A percentile compares a stretch with the other conserved stretches of the same genome.
phyloP scores from a whole-genome alignment of 495 filamentous ascomycete genomes.

The Penicillium herquei region DNA sequence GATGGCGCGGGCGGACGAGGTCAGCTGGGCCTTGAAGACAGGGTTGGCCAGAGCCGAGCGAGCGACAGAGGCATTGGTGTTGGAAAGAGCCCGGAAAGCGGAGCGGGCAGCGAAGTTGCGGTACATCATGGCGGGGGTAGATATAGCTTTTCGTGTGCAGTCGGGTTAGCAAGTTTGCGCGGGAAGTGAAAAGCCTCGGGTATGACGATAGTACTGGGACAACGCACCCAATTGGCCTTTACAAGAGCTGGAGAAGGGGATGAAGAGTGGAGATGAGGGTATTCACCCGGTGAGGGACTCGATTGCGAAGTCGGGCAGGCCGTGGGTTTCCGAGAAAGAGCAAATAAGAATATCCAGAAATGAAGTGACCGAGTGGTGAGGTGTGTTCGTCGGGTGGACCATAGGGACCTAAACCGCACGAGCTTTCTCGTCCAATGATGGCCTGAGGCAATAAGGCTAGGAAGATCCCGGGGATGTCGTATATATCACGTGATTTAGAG shows the following conservation, averaged over 20 bases:
- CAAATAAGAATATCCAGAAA: conserved; percentile 36
- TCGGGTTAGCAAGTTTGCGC: conserved; percentile 31
- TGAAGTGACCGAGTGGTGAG: conserved; percentile 43
- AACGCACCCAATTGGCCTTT: conserved; percentile 40
- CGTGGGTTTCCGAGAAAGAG: conserved; percentile 31
- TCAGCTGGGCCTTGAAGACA: conserved; percentile 48
- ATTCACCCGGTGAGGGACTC: conserved; percentile 36
- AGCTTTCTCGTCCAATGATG: not conserved
- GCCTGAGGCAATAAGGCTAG: conserved; percentile 28
- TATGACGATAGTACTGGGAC: conserved; percentile 13
- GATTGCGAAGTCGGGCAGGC: conserved; percentile 32
- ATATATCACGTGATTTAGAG: conserved; percentile 9
- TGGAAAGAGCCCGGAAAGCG: conserved; percentile 44
- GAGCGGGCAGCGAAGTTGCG: conserved; percentile 48
- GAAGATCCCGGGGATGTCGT: conserved; percentile 11
- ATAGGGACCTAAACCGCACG: conserved; percentile 31
- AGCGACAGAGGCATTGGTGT: conserved; percentile 49
- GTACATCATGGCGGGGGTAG: conserved; percentile 45
- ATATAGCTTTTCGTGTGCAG: conserved; percentile 35
- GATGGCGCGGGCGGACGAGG: conserved; percentile 39
- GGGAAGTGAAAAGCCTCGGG: conserved; percentile 36
- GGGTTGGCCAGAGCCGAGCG: conserved; percentile 39
- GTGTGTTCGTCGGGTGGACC: conserved; percentile 37
- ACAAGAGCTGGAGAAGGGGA: conserved; percentile 19
- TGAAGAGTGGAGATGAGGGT: conserved; percentile 37